A percentile compares a stretch with the other conserved stretches of the same genome.
These are phyloP conservation scores for Dactylorhiza incarnata DNA, from an alignment of 106 monocot genomes.

Conservation along the genomic window DNA sequence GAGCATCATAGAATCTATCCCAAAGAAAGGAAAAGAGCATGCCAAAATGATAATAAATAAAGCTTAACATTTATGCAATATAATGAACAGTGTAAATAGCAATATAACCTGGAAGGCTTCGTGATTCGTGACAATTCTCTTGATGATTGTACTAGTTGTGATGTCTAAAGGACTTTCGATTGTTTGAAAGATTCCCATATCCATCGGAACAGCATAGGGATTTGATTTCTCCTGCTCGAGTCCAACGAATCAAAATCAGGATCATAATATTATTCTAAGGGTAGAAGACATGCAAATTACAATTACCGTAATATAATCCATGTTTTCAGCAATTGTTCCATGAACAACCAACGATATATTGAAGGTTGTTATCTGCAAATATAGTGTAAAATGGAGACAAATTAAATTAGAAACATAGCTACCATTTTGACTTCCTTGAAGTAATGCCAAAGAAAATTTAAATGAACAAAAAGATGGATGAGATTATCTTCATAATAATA, in stretches of 20 bases:
- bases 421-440: not conserved
- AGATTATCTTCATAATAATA: not conserved
- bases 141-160: slow-evolving; percentile 32
- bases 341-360: slow-evolving; percentile 29
- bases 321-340: slow-evolving; percentile 25
- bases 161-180: slow-evolving; percentile 35
- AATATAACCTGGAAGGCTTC: slow-evolving; percentile 35
- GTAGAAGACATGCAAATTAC: not conserved
- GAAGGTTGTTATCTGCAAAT: slow-evolving; percentile 24
- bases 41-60: not conserved
- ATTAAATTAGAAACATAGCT: slow-evolving; percentile 1
- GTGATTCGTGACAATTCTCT: slow-evolving; percentile 33
- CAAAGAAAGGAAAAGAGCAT: not conserved
- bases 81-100: not conserved
- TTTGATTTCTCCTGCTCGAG: slow-evolving; percentile 8
- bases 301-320: slow-evolving; percentile 19
- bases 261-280: not conserved
- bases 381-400: not conserved
- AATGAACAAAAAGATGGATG: not conserved
- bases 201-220: slow-evolving; percentile 36
- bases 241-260: not conserved
- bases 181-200: slow-evolving; percentile 23
- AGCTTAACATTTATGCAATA: not conserved
- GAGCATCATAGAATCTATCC: not conserved
- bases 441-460: not conserved